These are phyloP conservation scores for Bacterosira constricta DNA, from an alignment of 108 stramenopile species.

Conservation along the genomic window DNA sequence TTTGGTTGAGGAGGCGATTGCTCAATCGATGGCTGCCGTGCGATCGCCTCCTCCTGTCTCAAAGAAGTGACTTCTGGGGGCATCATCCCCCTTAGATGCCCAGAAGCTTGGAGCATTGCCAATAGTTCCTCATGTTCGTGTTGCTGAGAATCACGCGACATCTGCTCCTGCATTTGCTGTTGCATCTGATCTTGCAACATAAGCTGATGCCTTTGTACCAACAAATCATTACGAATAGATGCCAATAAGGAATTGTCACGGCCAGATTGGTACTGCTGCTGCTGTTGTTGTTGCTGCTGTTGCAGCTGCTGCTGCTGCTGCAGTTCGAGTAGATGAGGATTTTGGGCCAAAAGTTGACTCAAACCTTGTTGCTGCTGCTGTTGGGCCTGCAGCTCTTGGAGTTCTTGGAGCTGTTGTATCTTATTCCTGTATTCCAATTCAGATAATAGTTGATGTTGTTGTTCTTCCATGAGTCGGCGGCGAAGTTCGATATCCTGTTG, in stretches of 20 bases:
- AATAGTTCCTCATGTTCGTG: slow-evolving; percentile 15
- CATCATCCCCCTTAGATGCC: neutral
- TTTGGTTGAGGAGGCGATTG: neutral
- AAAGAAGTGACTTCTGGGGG: neutral
- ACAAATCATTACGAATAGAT: slow-evolving; percentile 21
- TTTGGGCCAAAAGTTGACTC: slow-evolving; percentile 30
- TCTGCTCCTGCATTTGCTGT: slow-evolving; percentile 23
- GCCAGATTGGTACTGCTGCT: neutral
- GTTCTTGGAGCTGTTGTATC: neutral
- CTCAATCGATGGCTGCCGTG: neutral
- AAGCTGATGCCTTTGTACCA: slow-evolving; percentile 17
- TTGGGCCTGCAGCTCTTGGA: slow-evolving; percentile 4
- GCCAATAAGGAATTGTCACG: slow-evolving; percentile 9
- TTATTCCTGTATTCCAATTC: slow-evolving; percentile 32
- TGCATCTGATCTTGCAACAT: slow-evolving; percentile 36
- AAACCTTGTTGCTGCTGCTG: slow-evolving; percentile 24
- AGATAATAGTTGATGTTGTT: slow-evolving; percentile 24
- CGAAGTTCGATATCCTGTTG: slow-evolving; percentile 36
- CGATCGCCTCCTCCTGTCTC: neutral
- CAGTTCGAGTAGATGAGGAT: slow-evolving; percentile 18
- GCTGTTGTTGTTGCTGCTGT: slow-evolving; percentile 32
- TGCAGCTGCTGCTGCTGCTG: slow-evolving; percentile 3
- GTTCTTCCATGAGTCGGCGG: slow-evolving; percentile 25
- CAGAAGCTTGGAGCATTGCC: slow-evolving; percentile 21
- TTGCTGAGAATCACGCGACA: slow-evolving; percentile 15